phyloP scores from a whole-genome alignment of 768 basidiomycete genomes.

The Mycena olivaceomarginata region DNA sequence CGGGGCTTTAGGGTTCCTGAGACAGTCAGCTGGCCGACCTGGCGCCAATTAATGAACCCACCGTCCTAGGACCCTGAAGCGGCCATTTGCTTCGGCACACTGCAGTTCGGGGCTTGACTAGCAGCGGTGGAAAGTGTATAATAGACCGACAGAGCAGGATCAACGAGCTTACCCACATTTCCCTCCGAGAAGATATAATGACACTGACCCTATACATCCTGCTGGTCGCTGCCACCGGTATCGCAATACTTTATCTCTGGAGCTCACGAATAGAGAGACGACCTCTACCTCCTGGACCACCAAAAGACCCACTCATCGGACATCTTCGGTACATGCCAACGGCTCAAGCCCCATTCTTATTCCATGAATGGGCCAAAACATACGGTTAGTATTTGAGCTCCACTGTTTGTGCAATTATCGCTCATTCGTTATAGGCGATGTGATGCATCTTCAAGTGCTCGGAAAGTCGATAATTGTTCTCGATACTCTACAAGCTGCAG shows the following conservation, averaged over 20 bases:
- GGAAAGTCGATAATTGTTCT: conserved; percentile 53
- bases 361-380: conserved; percentile 52
- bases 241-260: conserved; percentile 29
- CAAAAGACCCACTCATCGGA: conserved; percentile 29
- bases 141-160: background rate
- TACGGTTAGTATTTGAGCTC: conserved; percentile 48
- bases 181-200: conserved; percentile 22
- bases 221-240: background rate
- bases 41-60: background rate
- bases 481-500: conserved; percentile 48
- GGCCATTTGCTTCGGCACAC: background rate
- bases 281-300: conserved; percentile 37
- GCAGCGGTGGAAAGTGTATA: conserved; percentile 17
- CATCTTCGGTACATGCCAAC: conserved; percentile 32
- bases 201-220: conserved; percentile 18
- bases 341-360: conserved; percentile 34
- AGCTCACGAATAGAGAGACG: conserved; percentile 21
- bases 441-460: conserved; percentile 48
- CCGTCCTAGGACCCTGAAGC: background rate
- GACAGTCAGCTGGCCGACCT: conserved; percentile 17
- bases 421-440: conserved; percentile 45
- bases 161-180: conserved; percentile 3
- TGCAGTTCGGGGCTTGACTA: no score
- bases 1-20: background rate
- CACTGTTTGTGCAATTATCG: background rate